phyloP scores from a whole-genome alignment of 2,329 filamentous ascomycete genomes.

The Botrytis pseudocinerea region DNA sequence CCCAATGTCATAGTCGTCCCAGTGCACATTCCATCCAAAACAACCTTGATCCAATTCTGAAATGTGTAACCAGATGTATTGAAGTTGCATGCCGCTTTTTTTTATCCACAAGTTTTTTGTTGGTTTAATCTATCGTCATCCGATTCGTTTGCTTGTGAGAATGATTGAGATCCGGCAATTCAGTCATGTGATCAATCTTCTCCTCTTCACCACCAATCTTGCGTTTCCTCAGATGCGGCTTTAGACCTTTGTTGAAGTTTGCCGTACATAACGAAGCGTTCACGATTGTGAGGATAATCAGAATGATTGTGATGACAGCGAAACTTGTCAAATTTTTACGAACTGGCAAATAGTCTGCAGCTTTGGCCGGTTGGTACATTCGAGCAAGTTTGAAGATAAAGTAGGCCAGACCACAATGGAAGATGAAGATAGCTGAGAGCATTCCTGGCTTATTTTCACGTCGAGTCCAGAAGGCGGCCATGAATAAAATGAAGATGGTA shows the following conservation, averaged over 20 bases:
- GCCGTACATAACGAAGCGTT: constrained; percentile 84
- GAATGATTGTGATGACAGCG: constrained; percentile 84
- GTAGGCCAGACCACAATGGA: constrained; percentile 86
- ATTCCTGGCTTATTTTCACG: constrained; percentile 81
- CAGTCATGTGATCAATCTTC: constrained; percentile 51
- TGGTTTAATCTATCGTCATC: constrained; percentile 51
- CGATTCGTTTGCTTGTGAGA: constrained; percentile 45
- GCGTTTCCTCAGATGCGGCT: constrained; percentile 73
- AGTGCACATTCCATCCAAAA: constrained; percentile 1
- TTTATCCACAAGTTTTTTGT: constrained; percentile 5
- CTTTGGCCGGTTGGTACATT: constrained; percentile 74
- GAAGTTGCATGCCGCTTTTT: constrained; percentile 3
- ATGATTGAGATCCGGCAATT: constrained; percentile 45
- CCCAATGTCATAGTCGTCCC: constrained; percentile 16
- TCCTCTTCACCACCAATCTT: constrained; percentile 52
- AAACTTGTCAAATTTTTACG: constrained; percentile 88
- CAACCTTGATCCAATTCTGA: constrained; percentile 3
- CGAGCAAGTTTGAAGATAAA: constrained; percentile 98
- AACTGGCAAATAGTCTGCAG: constrained; percentile 70
- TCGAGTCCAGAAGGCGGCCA: constrained; percentile 81
- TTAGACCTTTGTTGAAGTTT: constrained; percentile 89
- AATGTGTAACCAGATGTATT: constrained; percentile 7
- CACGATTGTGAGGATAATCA: constrained; percentile 84
- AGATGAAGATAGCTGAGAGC: constrained; percentile 75
- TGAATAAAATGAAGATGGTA: constrained; percentile 83